Evolutionary conservation across 805 yeast species (phyloP).

Genomic region (Tetrapisispora nanseiensis): DNA sequence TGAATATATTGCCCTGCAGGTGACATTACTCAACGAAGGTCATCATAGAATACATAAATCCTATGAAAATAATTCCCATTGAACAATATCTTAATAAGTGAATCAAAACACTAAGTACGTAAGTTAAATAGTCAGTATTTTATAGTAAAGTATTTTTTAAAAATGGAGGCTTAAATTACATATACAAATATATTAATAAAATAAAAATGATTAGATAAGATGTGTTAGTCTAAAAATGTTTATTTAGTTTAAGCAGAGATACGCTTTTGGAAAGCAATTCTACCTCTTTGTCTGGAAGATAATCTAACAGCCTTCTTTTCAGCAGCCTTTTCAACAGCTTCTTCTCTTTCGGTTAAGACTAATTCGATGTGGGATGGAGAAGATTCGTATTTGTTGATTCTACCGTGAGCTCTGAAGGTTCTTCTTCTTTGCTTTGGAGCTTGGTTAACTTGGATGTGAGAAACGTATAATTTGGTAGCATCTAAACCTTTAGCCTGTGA

Average conservation of each 20-base stretch:
- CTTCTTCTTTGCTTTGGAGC: conserved; percentile 99
- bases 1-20: too few relatives aligned
- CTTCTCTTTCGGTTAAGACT: conserved; percentile 90
- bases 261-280: conserved; percentile 82
- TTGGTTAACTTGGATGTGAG: conserved; percentile 99
- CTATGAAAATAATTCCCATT: not conserved
- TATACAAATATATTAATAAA: conserved; percentile 4
- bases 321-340: conserved; percentile 84
- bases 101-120: not conserved
- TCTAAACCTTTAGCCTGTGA: conserved; percentile 87
- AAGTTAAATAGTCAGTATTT: not conserved
- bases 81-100: conserved; percentile 5
- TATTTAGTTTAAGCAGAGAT: conserved; percentile 46
- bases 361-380: conserved; percentile 98
- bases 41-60: not conserved
- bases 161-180: conserved; percentile 5
- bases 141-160: not conserved
- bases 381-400: conserved; percentile 98
- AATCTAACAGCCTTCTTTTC: conserved; percentile 62
- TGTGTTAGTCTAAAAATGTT: conserved; percentile 2
- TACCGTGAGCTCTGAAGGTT: conserved; percentile 99
- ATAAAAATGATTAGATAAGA: conserved; percentile 4
- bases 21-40: too few relatives aligned
- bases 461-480: conserved; percentile 82
- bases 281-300: conserved; percentile 86